A percentile compares a stretch with the other conserved stretches of the same genome.
Conservation (phyloP, 345 rosid species). For the Psidium guajava region DNA sequence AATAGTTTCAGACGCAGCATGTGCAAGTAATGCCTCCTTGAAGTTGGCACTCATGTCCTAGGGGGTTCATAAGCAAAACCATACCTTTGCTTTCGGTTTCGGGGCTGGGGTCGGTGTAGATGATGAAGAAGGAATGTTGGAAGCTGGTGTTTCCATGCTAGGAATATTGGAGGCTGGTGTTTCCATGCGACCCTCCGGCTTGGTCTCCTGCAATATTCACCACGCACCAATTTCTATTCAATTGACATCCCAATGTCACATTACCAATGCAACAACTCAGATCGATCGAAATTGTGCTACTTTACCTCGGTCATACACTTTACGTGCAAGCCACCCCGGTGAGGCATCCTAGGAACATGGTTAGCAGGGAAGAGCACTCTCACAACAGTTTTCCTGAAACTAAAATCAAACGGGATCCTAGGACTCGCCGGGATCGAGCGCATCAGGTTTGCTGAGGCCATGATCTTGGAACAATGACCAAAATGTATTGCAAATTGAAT, state of each 20-base stretch:
- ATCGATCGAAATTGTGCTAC: neutral
- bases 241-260: rapidly evolving
- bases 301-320: neutral
- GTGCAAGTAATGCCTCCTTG: neutral
- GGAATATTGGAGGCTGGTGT: neutral
- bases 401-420: neutral
- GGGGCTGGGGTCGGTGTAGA: neutral
- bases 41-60: neutral
- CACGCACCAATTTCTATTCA: neutral
- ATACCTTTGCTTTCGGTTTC: neutral
- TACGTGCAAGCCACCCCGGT: neutral
- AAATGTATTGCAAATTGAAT: neutral
- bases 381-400: neutral
- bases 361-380: conserved; percentile 5
- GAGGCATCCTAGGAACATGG: neutral
- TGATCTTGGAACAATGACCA: neutral
- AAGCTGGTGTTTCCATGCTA: neutral
- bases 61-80: neutral
- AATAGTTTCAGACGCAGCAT: neutral
- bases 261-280: neutral
- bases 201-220: neutral
- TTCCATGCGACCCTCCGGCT: neutral
- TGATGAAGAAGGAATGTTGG: neutral
- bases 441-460: neutral
- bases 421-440: conserved; percentile 23